These are phyloP conservation scores for Candida awuae DNA, from an alignment of 805 yeast species.

Conservation along the genomic window DNA sequence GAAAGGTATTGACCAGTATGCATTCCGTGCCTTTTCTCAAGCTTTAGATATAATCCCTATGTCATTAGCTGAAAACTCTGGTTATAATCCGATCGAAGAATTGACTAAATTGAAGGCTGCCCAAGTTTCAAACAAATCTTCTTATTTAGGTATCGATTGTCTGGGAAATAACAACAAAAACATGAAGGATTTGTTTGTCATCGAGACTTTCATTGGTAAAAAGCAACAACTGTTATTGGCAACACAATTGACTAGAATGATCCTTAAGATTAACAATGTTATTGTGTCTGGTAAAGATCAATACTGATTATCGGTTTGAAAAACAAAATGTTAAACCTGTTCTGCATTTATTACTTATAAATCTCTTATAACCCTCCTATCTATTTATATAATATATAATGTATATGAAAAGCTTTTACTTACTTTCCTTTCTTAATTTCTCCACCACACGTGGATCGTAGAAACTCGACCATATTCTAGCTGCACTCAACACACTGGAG, in stretches of 20 bases:
- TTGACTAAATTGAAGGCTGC: slow-evolving; percentile 75
- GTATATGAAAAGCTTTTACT: slow-evolving; percentile 1
- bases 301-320: slow-evolving; percentile 14
- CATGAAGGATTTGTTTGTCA: slow-evolving; percentile 90
- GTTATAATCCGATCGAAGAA: slow-evolving; percentile 88
- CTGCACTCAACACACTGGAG: slow-evolving; percentile 11
- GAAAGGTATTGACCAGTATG: slow-evolving; percentile 95
- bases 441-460: slow-evolving; percentile 18
- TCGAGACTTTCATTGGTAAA: slow-evolving; percentile 96
- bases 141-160: slow-evolving; percentile 89
- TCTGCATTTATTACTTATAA: slow-evolving; percentile 4
- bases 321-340: not conserved
- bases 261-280: slow-evolving; percentile 92
- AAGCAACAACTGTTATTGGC: slow-evolving; percentile 93
- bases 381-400: slow-evolving; percentile 1
- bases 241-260: slow-evolving; percentile 96
- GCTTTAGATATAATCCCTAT: slow-evolving; percentile 91
- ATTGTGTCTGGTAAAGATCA: slow-evolving; percentile 49
- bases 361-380: not conserved
- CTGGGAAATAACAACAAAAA: slow-evolving; percentile 81
- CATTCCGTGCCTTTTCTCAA: slow-evolving; percentile 87
- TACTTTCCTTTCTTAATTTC: slow-evolving; percentile 8
- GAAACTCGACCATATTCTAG: slow-evolving; percentile 18
- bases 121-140: slow-evolving; percentile 65
- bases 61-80: slow-evolving; percentile 95